phyloP scores from a whole-genome alignment of 2,329 filamentous ascomycete genomes.

The Albophoma yamanashiensis region DNA sequence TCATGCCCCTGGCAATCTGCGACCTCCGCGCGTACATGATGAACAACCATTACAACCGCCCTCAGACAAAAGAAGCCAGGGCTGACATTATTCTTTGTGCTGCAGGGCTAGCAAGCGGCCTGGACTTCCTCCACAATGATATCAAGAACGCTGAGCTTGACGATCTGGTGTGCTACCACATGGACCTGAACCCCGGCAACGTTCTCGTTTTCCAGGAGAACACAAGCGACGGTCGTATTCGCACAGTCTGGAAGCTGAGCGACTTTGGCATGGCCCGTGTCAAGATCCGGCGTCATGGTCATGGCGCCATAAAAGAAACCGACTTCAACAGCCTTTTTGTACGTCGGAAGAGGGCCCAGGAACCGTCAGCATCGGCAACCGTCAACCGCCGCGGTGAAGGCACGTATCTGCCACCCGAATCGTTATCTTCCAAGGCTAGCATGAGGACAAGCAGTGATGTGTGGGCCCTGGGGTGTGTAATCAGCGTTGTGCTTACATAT shows the following conservation, averaged over 20 bases:
- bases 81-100: conserved; percentile 16
- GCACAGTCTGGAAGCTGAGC: conserved; percentile 26
- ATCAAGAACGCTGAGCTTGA: conserved; percentile 15
- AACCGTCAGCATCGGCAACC: conserved; percentile 12
- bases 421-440: conserved; percentile 8
- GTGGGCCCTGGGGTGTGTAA: conserved; percentile 28
- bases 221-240: conserved; percentile 1
- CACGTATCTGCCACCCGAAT: conserved; percentile 27
- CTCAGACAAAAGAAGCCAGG: conserved; percentile 10
- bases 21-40: conserved; percentile 26
- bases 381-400: conserved; percentile 19
- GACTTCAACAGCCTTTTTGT: conserved; percentile 18
- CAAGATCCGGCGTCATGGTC: conserved; percentile 12
- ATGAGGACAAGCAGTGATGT: conserved; percentile 26
- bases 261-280: conserved; percentile 30
- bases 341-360: conserved; percentile 6
- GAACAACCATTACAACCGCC: conserved; percentile 7
- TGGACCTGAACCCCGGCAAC: conserved; percentile 28
- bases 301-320: conserved; percentile 5
- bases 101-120: conserved; percentile 19
- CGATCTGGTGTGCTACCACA: conserved; percentile 26
- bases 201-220: conserved; percentile 18
- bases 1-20: conserved; percentile 26
- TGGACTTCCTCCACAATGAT: conserved; percentile 26
- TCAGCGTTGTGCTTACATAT: conserved; percentile 26